Evolutionary conservation across 2,329 filamentous ascomycete species (phyloP).

Genomic region (Arthrinium puccinioides): DNA sequence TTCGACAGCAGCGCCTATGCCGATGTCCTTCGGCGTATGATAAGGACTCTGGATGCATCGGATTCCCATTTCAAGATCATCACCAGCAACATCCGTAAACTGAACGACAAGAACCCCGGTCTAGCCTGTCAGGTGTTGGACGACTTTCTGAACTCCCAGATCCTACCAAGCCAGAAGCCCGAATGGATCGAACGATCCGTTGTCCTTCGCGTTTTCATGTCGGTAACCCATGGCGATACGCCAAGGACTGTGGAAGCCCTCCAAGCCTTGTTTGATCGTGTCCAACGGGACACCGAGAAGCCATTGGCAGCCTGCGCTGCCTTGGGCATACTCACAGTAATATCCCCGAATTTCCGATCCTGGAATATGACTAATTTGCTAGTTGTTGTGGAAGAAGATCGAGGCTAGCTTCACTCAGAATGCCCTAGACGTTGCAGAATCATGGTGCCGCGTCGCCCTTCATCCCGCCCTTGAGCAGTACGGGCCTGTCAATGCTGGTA

Average conservation of each 20-base stretch:
- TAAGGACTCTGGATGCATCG: conserved; percentile 51
- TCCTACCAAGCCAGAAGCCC: conserved; percentile 40
- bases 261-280: conserved; percentile 14
- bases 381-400: conserved; percentile 80
- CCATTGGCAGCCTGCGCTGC: conserved; percentile 53
- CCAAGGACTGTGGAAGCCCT: conserved; percentile 19
- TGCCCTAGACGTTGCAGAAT: conserved; percentile 46
- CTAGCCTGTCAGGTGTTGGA: conserved; percentile 49
- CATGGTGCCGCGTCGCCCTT: conserved; percentile 66
- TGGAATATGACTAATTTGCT: conserved; percentile 4
- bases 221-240: conserved; percentile 39
- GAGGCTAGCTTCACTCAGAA: conserved; percentile 49
- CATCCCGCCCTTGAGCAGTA: conserved; percentile 60
- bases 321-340: conserved; percentile 56
- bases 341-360: background rate
- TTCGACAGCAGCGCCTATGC: conserved; percentile 43
- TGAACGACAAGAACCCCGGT: conserved; percentile 47
- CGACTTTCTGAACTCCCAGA: conserved; percentile 51
- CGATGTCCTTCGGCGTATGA: conserved; percentile 52
- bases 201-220: conserved; percentile 62
- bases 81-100: conserved; percentile 58
- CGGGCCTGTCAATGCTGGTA: conserved; percentile 59
- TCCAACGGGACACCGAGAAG: conserved; percentile 36
- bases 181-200: conserved; percentile 64
- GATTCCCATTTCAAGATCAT: conserved; percentile 59